A percentile compares a stretch with the other conserved stretches of the same genome.
Evolutionary conservation across 2,329 filamentous ascomycete species (phyloP).

Genomic region (Zymoseptoria pseudotritici): DNA sequence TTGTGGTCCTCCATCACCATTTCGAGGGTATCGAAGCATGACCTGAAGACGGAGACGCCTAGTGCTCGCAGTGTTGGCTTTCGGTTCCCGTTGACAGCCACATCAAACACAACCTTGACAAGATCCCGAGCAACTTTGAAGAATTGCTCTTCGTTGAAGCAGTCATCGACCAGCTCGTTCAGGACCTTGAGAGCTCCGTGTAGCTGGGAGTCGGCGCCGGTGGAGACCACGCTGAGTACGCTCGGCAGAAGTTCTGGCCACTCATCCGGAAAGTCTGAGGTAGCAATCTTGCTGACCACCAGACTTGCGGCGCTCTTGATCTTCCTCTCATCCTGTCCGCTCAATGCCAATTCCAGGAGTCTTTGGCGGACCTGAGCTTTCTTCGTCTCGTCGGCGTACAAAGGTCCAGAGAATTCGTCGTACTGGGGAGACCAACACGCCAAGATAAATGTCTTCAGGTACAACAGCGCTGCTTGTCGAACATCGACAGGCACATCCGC

Average conservation of each 20-base stretch:
- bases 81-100: conserved; percentile 67
- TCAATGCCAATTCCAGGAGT: conserved; percentile 71
- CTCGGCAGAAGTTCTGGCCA: conserved; percentile 86
- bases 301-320: conserved; percentile 84
- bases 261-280: conserved; percentile 84
- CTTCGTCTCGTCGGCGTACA: conserved; percentile 60
- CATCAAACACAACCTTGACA: conserved; percentile 72
- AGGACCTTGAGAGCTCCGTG: conserved; percentile 87
- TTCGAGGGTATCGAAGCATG: conserved; percentile 90
- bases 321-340: conserved; percentile 67
- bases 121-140: conserved; percentile 82
- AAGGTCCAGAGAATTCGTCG: conserved; percentile 60
- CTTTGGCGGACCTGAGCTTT: conserved; percentile 66
- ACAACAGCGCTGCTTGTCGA: conserved; percentile 74
- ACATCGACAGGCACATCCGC: conserved; percentile 63
- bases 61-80: conserved; percentile 69
- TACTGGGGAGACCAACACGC: conserved; percentile 73
- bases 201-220: conserved; percentile 68
- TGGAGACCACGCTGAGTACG: conserved; percentile 68
- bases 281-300: conserved; percentile 88
- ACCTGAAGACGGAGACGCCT: conserved; percentile 81
- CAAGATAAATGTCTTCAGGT: conserved; percentile 75
- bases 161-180: conserved; percentile 83
- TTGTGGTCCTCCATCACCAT: conserved; percentile 94
- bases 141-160: conserved; percentile 89